Base-by-base conservation (phyloP, 345 rosid genomes). In the Gossypium longicalyx region DNA sequence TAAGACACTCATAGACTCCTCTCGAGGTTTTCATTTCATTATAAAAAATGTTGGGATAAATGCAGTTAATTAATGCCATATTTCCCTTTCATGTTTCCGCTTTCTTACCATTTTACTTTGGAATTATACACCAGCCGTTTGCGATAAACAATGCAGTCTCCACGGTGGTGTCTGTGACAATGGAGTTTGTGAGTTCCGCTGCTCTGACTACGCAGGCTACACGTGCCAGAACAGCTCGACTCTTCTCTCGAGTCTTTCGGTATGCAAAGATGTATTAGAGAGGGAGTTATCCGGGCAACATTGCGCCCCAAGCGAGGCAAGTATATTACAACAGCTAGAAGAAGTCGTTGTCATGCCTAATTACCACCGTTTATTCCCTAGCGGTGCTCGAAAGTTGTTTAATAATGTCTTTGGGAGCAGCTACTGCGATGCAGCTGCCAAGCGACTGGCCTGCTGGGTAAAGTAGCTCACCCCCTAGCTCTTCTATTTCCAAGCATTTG, bases 191-290 rank as follows among this genome's bases (percentile, higher is more conserved):
- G 99, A 96, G 79, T 96, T 96, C 75, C 94, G 98, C 43, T 96
- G 99, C 94, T 96, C 99, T 13, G 99, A 96, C 83, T 96, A 96
- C 71, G 98, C 98, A 7, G 99, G 99, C 73, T 95, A 95, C 77
- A 87, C 93, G 27, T 96, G 99, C 79, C 99, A 93, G 82, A 96
- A 93, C 82, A 96, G 97, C 88, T 91, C 98, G 47, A 79, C 79
- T n/a, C 90, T 96, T 73, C 84, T 91, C 34, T 85, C 93, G 9
- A 91, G 93, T 77, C 91, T 96, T 71, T 83, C 94, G 13, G 93
- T 87, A 34, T 96, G 99, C 89, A 89, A 85, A 79, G 81, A 91
- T 77, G 97, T 96, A 67, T 81, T 96, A 70, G 90, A 89, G 89
- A 88, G 84, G 71, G 98, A 90, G 72, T 72, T 86, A 10, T 74